Percentiles rank a stretch among this genome's conserved stretches.
Conservation (phyloP, 2,329 filamentous ascomycete genomes). For the Rutstroemia sydowiana region DNA sequence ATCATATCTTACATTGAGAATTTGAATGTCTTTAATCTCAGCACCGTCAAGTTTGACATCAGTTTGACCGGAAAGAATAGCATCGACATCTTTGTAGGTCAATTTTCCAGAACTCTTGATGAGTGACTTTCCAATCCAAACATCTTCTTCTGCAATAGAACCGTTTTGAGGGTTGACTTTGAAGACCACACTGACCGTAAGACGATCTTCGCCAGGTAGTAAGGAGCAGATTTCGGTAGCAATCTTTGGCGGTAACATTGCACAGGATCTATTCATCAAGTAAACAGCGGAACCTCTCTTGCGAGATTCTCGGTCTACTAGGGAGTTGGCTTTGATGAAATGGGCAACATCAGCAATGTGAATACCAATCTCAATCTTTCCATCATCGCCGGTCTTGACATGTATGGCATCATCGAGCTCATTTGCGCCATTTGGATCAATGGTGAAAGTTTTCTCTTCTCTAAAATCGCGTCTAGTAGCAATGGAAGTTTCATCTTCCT, state of each 20-base stretch:
- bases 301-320: constrained; percentile 94
- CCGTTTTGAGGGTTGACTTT: constrained; percentile 78
- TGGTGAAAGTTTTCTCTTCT: constrained; percentile 79
- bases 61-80: constrained; percentile 59
- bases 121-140: constrained; percentile 89
- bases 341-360: constrained; percentile 94
- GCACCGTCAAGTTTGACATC: constrained; percentile 58
- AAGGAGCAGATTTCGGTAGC: constrained; percentile 84
- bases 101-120: constrained; percentile 87
- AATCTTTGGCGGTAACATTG: constrained; percentile 82
- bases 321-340: constrained; percentile 92
- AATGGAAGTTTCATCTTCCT: constrained; percentile 70
- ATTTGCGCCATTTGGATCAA: constrained; percentile 80
- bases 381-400: constrained; percentile 74
- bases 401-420: constrained; percentile 92
- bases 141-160: constrained; percentile 72
- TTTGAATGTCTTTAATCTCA: constrained; percentile 69
- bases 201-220: constrained; percentile 76
- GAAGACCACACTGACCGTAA: constrained; percentile 90
- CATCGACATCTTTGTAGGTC: constrained; percentile 78
- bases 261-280: constrained; percentile 74
- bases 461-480: constrained; percentile 83
- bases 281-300: constrained; percentile 96
- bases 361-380: constrained; percentile 86
- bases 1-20: constrained; percentile 60